Conservation (phyloP, 2,329 filamentous ascomycete species). For the Grosmannia huntii region DNA sequence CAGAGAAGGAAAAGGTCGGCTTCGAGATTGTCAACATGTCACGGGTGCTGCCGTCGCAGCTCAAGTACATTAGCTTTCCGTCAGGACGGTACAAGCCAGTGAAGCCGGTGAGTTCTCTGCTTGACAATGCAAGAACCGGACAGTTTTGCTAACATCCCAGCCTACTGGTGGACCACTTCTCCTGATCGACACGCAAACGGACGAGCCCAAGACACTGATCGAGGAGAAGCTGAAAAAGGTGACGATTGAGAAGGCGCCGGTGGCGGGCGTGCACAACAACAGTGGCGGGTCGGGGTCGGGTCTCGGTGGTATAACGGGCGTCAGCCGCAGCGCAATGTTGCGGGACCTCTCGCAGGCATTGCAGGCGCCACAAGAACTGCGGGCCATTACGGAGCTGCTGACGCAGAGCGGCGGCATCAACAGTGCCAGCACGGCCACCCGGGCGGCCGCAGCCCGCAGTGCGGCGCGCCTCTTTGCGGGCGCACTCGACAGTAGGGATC, state of each 20-base stretch:
- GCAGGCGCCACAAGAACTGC: conserved; percentile 15
- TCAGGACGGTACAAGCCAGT: conserved; percentile 87
- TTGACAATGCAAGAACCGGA: no score
- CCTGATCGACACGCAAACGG: conserved; percentile 71
- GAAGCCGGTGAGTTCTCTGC: conserved; percentile 60
- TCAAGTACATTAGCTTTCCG: conserved; percentile 92
- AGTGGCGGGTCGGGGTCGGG: neutral
- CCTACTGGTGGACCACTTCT: conserved; percentile 88
- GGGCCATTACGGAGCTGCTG: conserved; percentile 29
- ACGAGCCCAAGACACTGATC: conserved; percentile 65
- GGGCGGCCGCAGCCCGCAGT: conserved; percentile 18
- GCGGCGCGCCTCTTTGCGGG: conserved; percentile 12
- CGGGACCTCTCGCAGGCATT: conserved; percentile 8
- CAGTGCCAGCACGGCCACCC: conserved; percentile 19
- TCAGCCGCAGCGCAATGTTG: conserved; percentile 6
- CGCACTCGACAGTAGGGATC: conserved; percentile 5
- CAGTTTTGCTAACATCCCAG: conserved; percentile 31
- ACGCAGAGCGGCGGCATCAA: neutral
- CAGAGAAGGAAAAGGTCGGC: conserved; percentile 90
- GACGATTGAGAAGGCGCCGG: conserved; percentile 47
- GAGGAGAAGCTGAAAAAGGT: conserved; percentile 89
- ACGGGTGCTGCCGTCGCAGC: conserved; percentile 77
- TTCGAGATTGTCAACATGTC: conserved; percentile 97
- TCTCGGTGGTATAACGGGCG: conserved; percentile 8
- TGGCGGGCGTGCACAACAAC: conserved; percentile 23